phyloP scores from a whole-genome alignment of 225 moss, liverwort and hornwort genomes.

The Climacium dendroides region DNA sequence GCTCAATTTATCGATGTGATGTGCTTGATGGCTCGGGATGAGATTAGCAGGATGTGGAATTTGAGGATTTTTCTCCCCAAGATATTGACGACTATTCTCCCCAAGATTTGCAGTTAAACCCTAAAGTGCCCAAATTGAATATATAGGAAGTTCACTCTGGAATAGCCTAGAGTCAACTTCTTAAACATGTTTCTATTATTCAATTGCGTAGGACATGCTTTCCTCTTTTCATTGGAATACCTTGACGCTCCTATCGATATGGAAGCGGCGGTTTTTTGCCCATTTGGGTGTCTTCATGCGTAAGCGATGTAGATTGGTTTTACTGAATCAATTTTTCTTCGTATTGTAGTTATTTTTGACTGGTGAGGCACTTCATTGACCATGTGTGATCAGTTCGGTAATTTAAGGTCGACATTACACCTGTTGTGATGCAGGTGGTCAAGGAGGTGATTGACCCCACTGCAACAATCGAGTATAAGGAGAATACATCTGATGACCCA shows the following conservation, averaged over 20 bases:
- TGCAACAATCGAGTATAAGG: constrained; percentile 37
- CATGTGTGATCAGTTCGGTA: neutral
- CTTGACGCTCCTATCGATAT: neutral
- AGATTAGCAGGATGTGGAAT: neutral
- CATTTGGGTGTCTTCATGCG: neutral
- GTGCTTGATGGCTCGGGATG: neutral
- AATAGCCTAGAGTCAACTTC: neutral
- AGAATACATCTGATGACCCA: constrained; percentile 65
- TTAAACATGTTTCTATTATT: neutral
- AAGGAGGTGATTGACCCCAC: constrained; percentile 52
- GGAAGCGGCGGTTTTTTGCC: neutral
- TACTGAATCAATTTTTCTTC: neutral
- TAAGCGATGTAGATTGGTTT: neutral
- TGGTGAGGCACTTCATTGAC: neutral
- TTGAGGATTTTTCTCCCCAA: neutral
- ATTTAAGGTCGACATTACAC: neutral
- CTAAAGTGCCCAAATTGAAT: neutral
- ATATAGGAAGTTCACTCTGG: neutral
- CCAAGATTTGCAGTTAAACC: neutral
- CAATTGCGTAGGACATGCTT: neutral
- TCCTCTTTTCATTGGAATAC: neutral
- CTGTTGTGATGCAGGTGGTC: constrained; percentile 30
- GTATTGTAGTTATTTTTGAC: neutral
- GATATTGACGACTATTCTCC: neutral
- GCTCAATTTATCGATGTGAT: neutral